Percentiles rank a stretch among this genome's conserved stretches.
These are phyloP conservation scores for Rhynchospora breviuscula DNA, from an alignment of 176 grass and related monocot species.

Conservation along the genomic window DNA sequence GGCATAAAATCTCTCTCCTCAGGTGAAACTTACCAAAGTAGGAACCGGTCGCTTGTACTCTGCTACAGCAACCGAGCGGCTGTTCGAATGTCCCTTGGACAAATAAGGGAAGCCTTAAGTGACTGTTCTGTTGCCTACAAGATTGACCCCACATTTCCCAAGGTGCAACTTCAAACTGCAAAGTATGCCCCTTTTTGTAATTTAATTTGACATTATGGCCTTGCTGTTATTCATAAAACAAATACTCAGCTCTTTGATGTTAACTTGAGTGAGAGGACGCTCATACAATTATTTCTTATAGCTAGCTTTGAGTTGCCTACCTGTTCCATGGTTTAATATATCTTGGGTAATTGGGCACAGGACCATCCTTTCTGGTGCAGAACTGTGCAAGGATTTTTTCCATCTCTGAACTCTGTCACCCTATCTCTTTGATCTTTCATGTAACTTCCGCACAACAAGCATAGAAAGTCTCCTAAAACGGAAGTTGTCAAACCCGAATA, in stretches of 20 bases:
- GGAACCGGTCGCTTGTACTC: constrained; percentile 50
- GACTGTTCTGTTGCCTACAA: constrained; percentile 58
- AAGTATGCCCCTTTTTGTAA: constrained; percentile 46
- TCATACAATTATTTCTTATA: not conserved
- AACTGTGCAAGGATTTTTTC: not conserved
- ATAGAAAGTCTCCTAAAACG: no score
- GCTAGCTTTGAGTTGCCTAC: not conserved
- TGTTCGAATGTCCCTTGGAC: constrained; percentile 81
- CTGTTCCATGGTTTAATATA: not conserved
- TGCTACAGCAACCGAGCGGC: constrained; percentile 96
- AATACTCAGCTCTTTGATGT: not conserved
- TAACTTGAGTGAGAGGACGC: not conserved
- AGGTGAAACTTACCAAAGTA: constrained; percentile 31
- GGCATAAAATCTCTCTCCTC: constrained; percentile 67
- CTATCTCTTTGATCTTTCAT: no score
- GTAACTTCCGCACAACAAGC: no score
- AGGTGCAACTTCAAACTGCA: constrained; percentile 72
- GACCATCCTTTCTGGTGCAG: no score
- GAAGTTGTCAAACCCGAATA: no score
- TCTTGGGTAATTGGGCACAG: not conserved
- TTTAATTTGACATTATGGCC: not conserved
- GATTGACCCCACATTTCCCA: constrained; percentile 72
- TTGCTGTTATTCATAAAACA: not conserved
- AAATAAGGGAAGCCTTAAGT: constrained; percentile 73
- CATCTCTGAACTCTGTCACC: not conserved